Evolutionary conservation across 192 early-diverging fungal genomes (phyloP), one percentile per base, ranked within the genome.

Genomic region (Physocladia obscura): DNA sequence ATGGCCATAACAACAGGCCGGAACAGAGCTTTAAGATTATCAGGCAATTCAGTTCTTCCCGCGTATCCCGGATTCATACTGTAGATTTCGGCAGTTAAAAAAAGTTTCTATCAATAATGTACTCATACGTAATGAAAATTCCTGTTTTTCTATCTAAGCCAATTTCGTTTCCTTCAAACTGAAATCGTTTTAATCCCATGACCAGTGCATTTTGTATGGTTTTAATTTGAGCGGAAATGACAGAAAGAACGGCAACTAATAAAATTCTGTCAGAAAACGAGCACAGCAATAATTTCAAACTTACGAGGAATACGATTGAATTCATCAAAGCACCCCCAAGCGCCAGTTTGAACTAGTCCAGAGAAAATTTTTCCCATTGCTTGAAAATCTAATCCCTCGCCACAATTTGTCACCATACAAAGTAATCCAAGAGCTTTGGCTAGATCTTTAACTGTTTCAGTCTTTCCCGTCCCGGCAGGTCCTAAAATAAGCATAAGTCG

Each of bases 311-410:
- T 87, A 30, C 85, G 75, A 49, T 87, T 87, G 62, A 87, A 87
- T 73, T 87, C 85, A 62, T 87, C 85, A 74, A 87, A 87, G 55
- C 84, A 85, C 19, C 85, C 82, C 85, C 85, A 87, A 2, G 85
- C 85, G 22, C 85, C 85, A 17, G 81, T 80, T 67, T 87, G 85
- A 15, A 84, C 85, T 30, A 87, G 74, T 30, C 85, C 85, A 21
- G 85, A 80, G 77, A 87, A 85, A 32, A 83, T 85, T 72, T 87
- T 81, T 22, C 83, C 85, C 85, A 87, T 87, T 6, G 82, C 79
- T 65, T 82, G 82, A 58, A 85, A 87, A 61, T 87, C 85, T 77
- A 87, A 77, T 38, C 83, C 83, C 64, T 87, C 85, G 47, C 82
- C 82, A 67, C 85, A 87, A 67, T 87, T 87, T 17, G 82, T 84